phyloP scores from a whole-genome alignment of 108 stramenopile species.

The Chaetoceros muelleri region DNA sequence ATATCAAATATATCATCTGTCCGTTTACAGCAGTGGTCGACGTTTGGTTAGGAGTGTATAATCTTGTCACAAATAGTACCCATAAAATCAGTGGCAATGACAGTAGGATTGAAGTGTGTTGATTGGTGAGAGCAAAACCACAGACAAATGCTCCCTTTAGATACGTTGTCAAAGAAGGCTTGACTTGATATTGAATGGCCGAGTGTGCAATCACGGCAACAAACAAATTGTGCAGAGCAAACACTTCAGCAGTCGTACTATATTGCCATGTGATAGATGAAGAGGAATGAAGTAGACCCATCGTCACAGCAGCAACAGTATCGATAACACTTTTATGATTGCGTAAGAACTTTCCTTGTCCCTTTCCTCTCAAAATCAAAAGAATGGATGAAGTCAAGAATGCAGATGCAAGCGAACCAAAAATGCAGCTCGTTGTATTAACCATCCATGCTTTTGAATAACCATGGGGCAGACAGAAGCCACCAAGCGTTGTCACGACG shows the following conservation, averaged over 20 bases:
- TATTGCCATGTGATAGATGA: conserved; percentile 76
- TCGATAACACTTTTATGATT: no score
- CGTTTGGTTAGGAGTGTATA: conserved; percentile 9
- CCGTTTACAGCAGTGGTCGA: conserved; percentile 7
- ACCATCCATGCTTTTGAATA: conserved; percentile 2
- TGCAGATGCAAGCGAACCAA: conserved; percentile 8
- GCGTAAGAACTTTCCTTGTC: neutral
- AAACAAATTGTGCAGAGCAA: conserved; percentile 74
- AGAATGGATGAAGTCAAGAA: conserved; percentile 9
- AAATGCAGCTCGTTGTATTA: conserved; percentile 6
- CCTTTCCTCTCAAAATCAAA: neutral
- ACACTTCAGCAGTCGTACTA: conserved; percentile 68
- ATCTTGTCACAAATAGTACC: conserved; percentile 15
- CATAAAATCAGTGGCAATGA: conserved; percentile 28
- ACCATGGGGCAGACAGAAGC: neutral
- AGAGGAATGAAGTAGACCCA: conserved; percentile 32
- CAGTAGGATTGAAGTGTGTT: conserved; percentile 66
- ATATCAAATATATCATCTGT: no score
- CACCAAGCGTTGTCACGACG: conserved; percentile 11
- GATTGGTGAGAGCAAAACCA: conserved; percentile 66
- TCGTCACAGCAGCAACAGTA: conserved; percentile 11
- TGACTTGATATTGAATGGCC: conserved; percentile 10
- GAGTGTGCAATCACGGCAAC: conserved; percentile 23
- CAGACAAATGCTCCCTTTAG: conserved; percentile 42
- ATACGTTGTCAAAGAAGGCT: neutral